Evolutionary conservation across 768 basidiomycete genomes (phyloP), one percentile per base, ranked within the genome.

Genomic region (Pilatotrama ljubarskyi): DNA sequence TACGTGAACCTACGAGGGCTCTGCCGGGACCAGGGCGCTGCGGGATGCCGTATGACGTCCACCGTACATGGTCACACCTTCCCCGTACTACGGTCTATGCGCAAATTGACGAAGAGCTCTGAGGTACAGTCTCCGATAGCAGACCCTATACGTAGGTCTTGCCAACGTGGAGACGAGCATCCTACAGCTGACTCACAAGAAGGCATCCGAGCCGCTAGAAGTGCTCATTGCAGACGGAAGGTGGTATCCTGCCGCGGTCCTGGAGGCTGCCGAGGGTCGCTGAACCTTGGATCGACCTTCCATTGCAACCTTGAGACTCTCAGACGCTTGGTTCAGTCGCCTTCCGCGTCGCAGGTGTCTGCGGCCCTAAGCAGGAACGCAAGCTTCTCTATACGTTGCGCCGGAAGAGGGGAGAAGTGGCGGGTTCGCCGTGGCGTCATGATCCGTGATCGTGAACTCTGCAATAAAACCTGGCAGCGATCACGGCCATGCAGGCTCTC

Each of bases 371-470:
- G 35, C 1, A 35, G 35, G n/a, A 13, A 37, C 10, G 29, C 29
- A 4, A 10, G 29, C 29, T 10, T 32, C 29, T 32, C 5, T 32
- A 13, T 9, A 36, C 11, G 36, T 18, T 32, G 26, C 46, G 14
- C 18, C 25, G 24, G 40, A 29, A 4, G 11, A 42, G 40, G 18
- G 14, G 25, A 5, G 5, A n/a, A n/a, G n/a, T n/a, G n/a, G 5
- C 3, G 2, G 20, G 8, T 25, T 5, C 4, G 26, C 26, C 25
- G 15, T 42, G 40, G 9, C 38, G 26, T 29, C 51, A 42, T 53
- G 51, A 32, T 42, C 38, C 40, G 25, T 41, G 51, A 42, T 53
- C 22, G 14, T 42, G 51, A 53, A 53, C 51, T 53, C 51, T 53
- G 17, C 40, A 42, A 53, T 53, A 53, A 14, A 1, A 40, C 5